Evolutionary conservation across 805 yeast species (phyloP).

Genomic region (Clavispora carvajalis): DNA sequence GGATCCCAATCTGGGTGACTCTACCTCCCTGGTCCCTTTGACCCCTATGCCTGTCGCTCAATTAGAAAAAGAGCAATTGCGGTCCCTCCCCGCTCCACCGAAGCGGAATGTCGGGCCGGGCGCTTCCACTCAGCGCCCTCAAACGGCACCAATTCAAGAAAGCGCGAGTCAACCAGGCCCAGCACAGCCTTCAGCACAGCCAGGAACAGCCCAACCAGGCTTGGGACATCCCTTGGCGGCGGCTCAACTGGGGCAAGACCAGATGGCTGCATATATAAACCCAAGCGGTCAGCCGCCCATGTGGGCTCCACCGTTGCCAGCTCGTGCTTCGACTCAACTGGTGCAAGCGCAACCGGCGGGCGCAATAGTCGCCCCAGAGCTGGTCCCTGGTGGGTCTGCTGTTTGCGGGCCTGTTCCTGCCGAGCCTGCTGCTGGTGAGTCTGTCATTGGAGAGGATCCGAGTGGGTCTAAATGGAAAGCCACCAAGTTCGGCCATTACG

Average conservation of each 20-base stretch:
- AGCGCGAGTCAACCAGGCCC: too few species aligned
- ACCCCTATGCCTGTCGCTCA: constrained; percentile 9
- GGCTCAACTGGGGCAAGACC: too few species aligned
- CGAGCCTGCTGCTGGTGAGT: too few species aligned
- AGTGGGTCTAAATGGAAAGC: background rate
- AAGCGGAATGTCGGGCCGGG: constrained; percentile 28
- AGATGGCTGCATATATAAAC: too few species aligned
- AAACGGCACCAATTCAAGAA: constrained; percentile 9
- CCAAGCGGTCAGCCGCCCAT: too few species aligned
- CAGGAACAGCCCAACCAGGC: too few species aligned
- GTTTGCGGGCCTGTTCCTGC: too few species aligned
- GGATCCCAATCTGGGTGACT: background rate
- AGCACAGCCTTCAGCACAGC: background rate
- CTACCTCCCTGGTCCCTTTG: background rate
- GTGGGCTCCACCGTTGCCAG: background rate
- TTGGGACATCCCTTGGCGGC: too few species aligned
- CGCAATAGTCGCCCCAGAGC: too few species aligned
- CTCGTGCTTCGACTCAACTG: background rate
- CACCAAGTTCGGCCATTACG: background rate
- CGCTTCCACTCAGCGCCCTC: constrained; percentile 1
- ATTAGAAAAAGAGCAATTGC: constrained; percentile 20
- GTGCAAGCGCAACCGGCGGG: too few species aligned
- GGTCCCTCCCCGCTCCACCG: constrained; percentile 42
- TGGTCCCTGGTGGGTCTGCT: too few species aligned
- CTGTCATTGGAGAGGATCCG: too few species aligned